Evolutionary conservation across 257 asterid species (phyloP), one percentile per base, ranked within the genome.

Genomic region (Forsythia suspensa): DNA sequence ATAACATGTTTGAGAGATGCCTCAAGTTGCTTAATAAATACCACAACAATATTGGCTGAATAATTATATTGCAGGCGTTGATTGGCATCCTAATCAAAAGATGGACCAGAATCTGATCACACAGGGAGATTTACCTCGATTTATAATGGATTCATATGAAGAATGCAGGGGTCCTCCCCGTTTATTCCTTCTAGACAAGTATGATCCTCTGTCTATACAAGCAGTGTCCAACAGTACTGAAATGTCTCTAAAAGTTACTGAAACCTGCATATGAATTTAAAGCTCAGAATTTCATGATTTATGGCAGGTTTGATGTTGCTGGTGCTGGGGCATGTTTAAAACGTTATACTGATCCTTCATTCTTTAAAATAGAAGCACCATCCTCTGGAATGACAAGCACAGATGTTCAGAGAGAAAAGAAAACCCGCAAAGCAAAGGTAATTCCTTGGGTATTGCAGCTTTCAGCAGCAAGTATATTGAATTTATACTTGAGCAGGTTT

Each of bases 81-180:
- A 89, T 85, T 96, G 98, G 97, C 99, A 87, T 90, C 88, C 95
- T 80, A 94, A 86, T 84, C 55, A 86, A 82, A 90, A 78, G 66
- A 78, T 83, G 78, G 85, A 86, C 76, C 91, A 92, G 87, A 94
- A 86, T 84, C 84, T 91, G 79, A 88, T 96, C 73, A 89, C 96
- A 8, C 86, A 77, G 76, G 97, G 96, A 79, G 95, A 92, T 87
- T 80, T 96, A 76, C 99, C 99, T 86, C 92, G 97, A 67, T 91
- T 96, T 86, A 78, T 96, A 52, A 96, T 90, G 99, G 98, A 96
- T 80, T 96, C 97, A 7, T 96, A 94, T 79, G 98, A 96, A 87
- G 99, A 94, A 82, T 88, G 97, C 93, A 90, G 98, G 88, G 97
- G 91, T 52, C 99, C 97, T 52, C 99, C 99, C 74, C 97, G 97